A percentile compares a stretch with the other conserved stretches of the same genome.
phyloP scores from a whole-genome alignment of 306 rosid species.

The Quercus wislizeni region DNA sequence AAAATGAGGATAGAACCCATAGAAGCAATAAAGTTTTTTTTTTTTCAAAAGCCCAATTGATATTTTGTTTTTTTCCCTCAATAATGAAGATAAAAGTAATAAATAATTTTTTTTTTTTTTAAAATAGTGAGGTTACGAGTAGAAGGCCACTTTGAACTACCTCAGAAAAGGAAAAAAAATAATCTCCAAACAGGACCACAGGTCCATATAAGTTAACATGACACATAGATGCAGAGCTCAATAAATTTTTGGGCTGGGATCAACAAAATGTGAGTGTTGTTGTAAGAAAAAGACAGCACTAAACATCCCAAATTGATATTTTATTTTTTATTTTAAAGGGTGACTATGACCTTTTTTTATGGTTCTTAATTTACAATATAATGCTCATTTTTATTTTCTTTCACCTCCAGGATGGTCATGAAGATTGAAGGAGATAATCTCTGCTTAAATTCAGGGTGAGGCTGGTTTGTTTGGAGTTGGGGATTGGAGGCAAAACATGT shows the following conservation, averaged over 20 bases:
- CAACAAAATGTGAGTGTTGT: too few relatives aligned
- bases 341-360: not conserved
- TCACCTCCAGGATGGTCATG: not conserved
- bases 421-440: not conserved
- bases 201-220: too few relatives aligned
- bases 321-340: not conserved
- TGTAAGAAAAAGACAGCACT: too few relatives aligned
- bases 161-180: too few relatives aligned
- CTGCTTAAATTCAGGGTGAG: not conserved
- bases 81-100: not conserved
- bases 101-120: not conserved
- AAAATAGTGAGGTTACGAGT: too few relatives aligned
- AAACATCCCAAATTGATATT: too few relatives aligned
- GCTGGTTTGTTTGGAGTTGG: not conserved
- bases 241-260: too few relatives aligned
- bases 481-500: not conserved
- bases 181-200: too few relatives aligned
- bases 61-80: not conserved
- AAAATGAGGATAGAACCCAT: not conserved
- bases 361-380: not conserved
- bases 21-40: not conserved
- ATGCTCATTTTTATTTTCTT: not conserved
- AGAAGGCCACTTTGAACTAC: too few relatives aligned
- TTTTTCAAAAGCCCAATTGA: too few relatives aligned
- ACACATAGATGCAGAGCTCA: too few relatives aligned